Percentiles rank a stretch among this genome's conserved stretches.
Evolutionary conservation across 2,329 filamentous ascomycete genomes (phyloP).

Genomic region (Botryosphaeria agaves): DNA sequence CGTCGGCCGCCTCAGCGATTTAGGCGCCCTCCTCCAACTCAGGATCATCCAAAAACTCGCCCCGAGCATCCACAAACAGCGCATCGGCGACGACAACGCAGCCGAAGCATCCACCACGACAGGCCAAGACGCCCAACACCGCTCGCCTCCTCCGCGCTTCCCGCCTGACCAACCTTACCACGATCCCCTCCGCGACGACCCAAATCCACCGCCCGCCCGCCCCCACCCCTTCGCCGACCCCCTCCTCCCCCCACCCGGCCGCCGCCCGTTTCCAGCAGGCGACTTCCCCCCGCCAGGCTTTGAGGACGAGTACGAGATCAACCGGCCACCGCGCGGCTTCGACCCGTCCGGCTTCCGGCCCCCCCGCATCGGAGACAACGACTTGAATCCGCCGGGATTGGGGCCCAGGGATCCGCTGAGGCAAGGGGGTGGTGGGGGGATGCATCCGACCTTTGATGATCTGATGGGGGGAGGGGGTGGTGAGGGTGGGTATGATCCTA

Average conservation of each 20-base stretch:
- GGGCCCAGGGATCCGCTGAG: conserved; percentile 72
- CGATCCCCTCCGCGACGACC: conserved; percentile 33
- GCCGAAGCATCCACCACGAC: conserved; percentile 5
- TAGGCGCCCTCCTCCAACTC: conserved; percentile 56
- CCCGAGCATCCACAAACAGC: conserved; percentile 59
- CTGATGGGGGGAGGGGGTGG: conserved; percentile 48
- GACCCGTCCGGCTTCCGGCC: conserved; percentile 30
- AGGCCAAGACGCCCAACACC: conserved; percentile 1
- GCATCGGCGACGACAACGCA: conserved; percentile 45
- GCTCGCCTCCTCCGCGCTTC: conserved; percentile 1
- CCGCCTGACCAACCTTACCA: conserved; percentile 16
- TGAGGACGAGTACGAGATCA: conserved; percentile 81
- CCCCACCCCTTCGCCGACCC: conserved; percentile 53
- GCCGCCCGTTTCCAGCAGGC: conserved; percentile 46
- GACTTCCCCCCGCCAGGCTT: conserved; percentile 81
- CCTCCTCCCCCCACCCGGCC: conserved; percentile 41
- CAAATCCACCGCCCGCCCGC: conserved; percentile 44
- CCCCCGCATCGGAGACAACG: conserved; percentile 65
- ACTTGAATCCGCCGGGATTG: conserved; percentile 73
- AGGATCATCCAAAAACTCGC: conserved; percentile 73
- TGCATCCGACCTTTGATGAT: conserved; percentile 94
- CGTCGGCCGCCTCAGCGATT: conserved; percentile 44
- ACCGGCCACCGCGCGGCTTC: conserved; percentile 42
- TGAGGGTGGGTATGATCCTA: conserved; percentile 42
- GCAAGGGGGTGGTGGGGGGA: conserved; percentile 52